phyloP scores from a whole-genome alignment of 768 basidiomycete genomes.

The Termitomyces sp. region DNA sequence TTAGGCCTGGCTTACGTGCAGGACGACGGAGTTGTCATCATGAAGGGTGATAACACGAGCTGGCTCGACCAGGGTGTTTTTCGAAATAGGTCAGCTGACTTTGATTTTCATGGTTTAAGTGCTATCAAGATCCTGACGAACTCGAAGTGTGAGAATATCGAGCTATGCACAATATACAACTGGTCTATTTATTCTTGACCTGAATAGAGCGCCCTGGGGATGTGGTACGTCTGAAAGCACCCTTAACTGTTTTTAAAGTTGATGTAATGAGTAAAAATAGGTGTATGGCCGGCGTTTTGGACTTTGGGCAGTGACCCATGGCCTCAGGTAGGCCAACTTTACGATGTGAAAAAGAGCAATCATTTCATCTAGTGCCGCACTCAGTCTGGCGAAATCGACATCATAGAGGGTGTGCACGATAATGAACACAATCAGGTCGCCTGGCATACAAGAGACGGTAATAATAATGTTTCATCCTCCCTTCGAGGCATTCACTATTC shows the following conservation, averaged over 20 bases:
- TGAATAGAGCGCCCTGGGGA: slow-evolving; percentile 82
- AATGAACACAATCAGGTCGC: slow-evolving; percentile 82
- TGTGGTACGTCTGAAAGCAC: slow-evolving; percentile 51
- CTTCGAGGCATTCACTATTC: slow-evolving; percentile 1
- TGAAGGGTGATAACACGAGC: slow-evolving; percentile 72
- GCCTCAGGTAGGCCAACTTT: slow-evolving; percentile 48
- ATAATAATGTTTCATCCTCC: not conserved
- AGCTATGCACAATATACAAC: slow-evolving; percentile 59
- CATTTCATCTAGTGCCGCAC: slow-evolving; percentile 9
- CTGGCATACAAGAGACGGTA: slow-evolving; percentile 69
- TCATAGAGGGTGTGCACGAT: slow-evolving; percentile 82
- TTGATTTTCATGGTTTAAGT: not conserved
- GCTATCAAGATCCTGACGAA: not conserved
- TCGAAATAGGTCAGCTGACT: slow-evolving; percentile 49
- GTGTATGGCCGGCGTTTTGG: slow-evolving; percentile 85
- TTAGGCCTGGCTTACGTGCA: slow-evolving; percentile 51
- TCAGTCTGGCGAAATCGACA: slow-evolving; percentile 76
- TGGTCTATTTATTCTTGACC: slow-evolving; percentile 81
- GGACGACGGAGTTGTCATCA: slow-evolving; percentile 55
- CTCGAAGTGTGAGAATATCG: slow-evolving; percentile 65
- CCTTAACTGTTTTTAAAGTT: not conserved
- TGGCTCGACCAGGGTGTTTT: slow-evolving; percentile 45
- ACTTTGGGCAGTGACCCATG: slow-evolving; percentile 53
- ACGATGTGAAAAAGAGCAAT: not conserved
- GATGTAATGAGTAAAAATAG: slow-evolving; percentile 25